phyloP scores from a whole-genome alignment of 2,329 filamentous ascomycete genomes.

The Microdochium paspali region DNA sequence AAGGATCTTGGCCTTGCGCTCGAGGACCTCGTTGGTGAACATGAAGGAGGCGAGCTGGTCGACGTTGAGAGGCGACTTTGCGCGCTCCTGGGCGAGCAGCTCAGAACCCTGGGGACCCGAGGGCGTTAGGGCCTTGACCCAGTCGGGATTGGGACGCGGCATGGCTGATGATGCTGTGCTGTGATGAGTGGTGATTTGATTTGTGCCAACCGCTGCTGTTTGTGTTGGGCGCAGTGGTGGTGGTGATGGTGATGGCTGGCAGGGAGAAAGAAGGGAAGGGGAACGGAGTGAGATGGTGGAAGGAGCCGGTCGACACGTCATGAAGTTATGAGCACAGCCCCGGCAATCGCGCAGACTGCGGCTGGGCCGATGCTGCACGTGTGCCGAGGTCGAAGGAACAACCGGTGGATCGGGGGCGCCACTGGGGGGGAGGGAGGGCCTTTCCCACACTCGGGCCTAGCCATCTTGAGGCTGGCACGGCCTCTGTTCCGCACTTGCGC shows the following conservation, averaged over 20 bases:
- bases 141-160: conserved; percentile 20
- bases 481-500: background rate
- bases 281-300: background rate
- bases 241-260: no score
- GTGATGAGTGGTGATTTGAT: background rate
- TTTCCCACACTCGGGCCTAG: no score
- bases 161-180: background rate
- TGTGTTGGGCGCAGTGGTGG: no score
- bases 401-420: background rate
- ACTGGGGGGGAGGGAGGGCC: no score
- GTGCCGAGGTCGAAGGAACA: background rate
- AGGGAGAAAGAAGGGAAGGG: background rate
- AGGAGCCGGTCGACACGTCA: background rate
- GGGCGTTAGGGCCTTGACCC: conserved; percentile 59
- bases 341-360: background rate
- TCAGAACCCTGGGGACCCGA: conserved; percentile 60
- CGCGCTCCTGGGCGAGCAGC: conserved; percentile 59
- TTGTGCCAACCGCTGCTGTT: no score
- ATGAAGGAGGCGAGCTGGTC: conserved; percentile 59
- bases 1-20: conserved; percentile 51
- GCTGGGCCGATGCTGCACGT: background rate
- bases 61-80: conserved; percentile 56
- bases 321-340: background rate
- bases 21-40: conserved; percentile 55
- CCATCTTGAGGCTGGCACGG: background rate